Conservation (phyloP, 2,329 filamentous ascomycete genomes). For the Beauveria caledonica region DNA sequence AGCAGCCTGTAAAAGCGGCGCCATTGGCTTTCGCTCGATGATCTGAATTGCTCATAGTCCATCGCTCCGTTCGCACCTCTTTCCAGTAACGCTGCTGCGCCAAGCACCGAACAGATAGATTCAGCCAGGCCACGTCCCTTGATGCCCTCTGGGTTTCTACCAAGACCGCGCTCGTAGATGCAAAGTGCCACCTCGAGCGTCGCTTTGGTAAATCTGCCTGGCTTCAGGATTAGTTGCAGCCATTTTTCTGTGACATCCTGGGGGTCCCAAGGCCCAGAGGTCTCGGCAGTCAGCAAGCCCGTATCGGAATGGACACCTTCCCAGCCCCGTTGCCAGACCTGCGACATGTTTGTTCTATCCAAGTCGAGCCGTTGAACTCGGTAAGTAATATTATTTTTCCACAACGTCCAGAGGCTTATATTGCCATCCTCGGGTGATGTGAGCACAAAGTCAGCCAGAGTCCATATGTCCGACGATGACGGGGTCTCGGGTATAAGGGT, state of each 20-base stretch:
- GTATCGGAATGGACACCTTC: conserved; percentile 56
- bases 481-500: conserved; percentile 58
- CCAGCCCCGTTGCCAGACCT: conserved; percentile 64
- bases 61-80: conserved; percentile 54
- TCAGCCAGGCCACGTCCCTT: conserved; percentile 59
- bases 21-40: conserved; percentile 76
- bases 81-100: conserved; percentile 58
- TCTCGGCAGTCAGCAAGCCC: conserved; percentile 43
- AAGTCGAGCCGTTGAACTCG: conserved; percentile 67
- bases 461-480: conserved; percentile 70
- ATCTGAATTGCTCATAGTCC: conserved; percentile 68
- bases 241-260: conserved; percentile 74
- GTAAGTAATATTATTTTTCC: conserved; percentile 78
- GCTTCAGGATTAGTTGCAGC: conserved; percentile 74
- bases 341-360: conserved; percentile 52
- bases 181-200: conserved; percentile 76
- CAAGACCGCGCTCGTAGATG: conserved; percentile 65
- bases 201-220: conserved; percentile 70
- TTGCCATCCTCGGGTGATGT: conserved; percentile 44
- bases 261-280: conserved; percentile 54
- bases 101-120: conserved; percentile 64
- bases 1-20: conserved; percentile 80
- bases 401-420: conserved; percentile 65
- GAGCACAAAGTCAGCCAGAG: conserved; percentile 65
- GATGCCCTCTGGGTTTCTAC: conserved; percentile 26